These are phyloP conservation scores for Suhomyces canberraensis DNA, from an alignment of 805 yeast genomes.

Conservation along the genomic window DNA sequence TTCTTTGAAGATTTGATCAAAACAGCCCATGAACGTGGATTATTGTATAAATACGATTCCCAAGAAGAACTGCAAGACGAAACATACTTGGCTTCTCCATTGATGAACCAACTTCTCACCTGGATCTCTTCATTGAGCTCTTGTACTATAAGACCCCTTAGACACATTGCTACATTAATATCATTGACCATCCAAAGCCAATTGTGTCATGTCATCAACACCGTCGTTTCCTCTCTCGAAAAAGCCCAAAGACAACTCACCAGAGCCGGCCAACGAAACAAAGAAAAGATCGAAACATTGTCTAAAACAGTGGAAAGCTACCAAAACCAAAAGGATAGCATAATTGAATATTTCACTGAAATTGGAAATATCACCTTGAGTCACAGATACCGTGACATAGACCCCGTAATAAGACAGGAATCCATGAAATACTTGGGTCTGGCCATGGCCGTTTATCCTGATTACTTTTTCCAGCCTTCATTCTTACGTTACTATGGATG, in stretches of 20 bases:
- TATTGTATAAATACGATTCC: conserved; percentile 40
- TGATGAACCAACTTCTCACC: conserved; percentile 56
- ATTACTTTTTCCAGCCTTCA: conserved; percentile 62
- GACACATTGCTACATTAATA: conserved; percentile 62
- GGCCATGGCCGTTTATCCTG: conserved; percentile 74
- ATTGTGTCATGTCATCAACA: conserved; percentile 49
- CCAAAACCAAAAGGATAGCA: conserved; percentile 46
- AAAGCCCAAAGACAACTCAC: conserved; percentile 44
- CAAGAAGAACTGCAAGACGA: conserved; percentile 14
- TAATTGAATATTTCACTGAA: conserved; percentile 60
- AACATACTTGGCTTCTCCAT: conserved; percentile 29
- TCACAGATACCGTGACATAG: conserved; percentile 79
- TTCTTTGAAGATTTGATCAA: conserved; percentile 54
- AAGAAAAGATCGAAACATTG: conserved; percentile 46
- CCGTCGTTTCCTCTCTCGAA: conserved; percentile 33
- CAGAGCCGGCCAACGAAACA: conserved; percentile 26
- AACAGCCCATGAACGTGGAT: conserved; percentile 59
- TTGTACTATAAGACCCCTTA: conserved; percentile 64
- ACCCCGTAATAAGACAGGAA: conserved; percentile 65
- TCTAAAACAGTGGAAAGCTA: conserved; percentile 35
- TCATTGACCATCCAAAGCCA: conserved; percentile 59
- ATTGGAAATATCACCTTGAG: conserved; percentile 64
- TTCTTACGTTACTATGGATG: conserved; percentile 80
- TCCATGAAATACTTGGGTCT: conserved; percentile 61
- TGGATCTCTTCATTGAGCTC: conserved; percentile 79